Evolutionary conservation across 2,329 filamentous ascomycete genomes (phyloP).

Genomic region (Paecilomyces dactylethromorphus): DNA sequence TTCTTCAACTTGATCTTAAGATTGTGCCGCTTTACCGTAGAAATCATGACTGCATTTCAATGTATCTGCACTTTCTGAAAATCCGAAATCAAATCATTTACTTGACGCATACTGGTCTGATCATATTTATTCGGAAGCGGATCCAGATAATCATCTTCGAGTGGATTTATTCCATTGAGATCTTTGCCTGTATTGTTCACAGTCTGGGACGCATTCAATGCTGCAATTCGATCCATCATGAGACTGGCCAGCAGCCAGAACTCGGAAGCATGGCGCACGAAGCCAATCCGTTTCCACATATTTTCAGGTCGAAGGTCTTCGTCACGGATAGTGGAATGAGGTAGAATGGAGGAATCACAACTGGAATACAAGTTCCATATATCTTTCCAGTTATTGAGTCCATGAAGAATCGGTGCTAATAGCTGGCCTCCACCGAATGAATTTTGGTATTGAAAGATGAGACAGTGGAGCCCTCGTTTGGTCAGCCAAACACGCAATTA

Average conservation of each 20-base stretch:
- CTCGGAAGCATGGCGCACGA: neutral
- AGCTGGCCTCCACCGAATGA: constrained; percentile 20
- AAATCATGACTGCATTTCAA: too few relatives aligned
- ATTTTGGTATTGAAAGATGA: constrained; percentile 33
- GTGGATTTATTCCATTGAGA: neutral
- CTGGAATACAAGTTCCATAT: neutral
- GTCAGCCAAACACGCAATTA: neutral
- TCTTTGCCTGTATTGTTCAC: neutral
- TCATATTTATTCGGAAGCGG: constrained; percentile 25
- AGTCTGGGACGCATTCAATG: neutral
- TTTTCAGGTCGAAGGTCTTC: neutral
- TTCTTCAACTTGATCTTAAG: neutral
- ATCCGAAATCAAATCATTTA: constrained; percentile 31
- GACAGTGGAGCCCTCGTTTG: constrained; percentile 12
- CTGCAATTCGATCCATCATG: neutral
- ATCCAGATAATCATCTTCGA: constrained; percentile 13
- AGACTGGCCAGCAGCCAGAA: neutral
- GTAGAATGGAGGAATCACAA: neutral
- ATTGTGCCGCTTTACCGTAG: too few relatives aligned
- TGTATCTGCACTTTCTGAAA: constrained; percentile 26
- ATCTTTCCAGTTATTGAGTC: constrained; percentile 1
- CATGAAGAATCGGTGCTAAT: constrained; percentile 23
- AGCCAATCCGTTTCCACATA: neutral
- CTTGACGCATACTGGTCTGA: constrained; percentile 35
- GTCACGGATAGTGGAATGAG: neutral